Conservation (phyloP, 2,329 filamentous ascomycete genomes). For the Calonectria hawksworthii region DNA sequence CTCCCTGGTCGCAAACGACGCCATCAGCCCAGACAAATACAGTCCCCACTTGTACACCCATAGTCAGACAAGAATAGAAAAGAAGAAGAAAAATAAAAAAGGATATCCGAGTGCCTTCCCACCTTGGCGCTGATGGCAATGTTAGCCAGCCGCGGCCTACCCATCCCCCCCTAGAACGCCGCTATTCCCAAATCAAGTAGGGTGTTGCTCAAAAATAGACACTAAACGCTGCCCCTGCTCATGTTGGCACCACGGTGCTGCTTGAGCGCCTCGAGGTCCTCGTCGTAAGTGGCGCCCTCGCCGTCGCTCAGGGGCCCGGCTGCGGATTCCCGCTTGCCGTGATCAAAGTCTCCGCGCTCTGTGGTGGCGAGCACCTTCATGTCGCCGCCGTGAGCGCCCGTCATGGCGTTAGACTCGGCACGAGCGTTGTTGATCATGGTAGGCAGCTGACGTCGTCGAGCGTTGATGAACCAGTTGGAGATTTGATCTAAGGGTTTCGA, state of each 20-base stretch:
- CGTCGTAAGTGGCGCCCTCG: conserved; percentile 60
- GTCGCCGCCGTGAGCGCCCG: conserved; percentile 50
- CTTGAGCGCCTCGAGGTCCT: conserved; percentile 54
- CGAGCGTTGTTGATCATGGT: conserved; percentile 70
- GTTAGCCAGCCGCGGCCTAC: conserved; percentile 36
- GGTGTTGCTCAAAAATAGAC: conserved; percentile 20
- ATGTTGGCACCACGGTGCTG: conserved; percentile 52
- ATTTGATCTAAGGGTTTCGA: conserved; percentile 69
- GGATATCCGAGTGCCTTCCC: neutral
- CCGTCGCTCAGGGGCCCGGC: conserved; percentile 61
- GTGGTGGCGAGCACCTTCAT: conserved; percentile 56
- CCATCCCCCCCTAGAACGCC: conserved; percentile 27
- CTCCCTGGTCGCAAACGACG: conserved; percentile 1
- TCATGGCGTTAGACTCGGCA: conserved; percentile 65
- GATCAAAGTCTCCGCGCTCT: conserved; percentile 56
- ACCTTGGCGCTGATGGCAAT: conserved; percentile 30
- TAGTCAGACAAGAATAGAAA: conserved; percentile 19
- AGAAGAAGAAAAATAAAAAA: conserved; percentile 3
- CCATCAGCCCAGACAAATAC: conserved; percentile 14
- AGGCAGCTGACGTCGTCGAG: conserved; percentile 75
- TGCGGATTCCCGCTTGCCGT: conserved; percentile 51
- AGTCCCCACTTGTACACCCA: conserved; percentile 19
- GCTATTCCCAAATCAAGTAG: conserved; percentile 38
- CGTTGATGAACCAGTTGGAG: conserved; percentile 87
- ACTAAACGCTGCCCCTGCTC: conserved; percentile 63